A percentile compares a stretch with the other conserved stretches of the same genome.
phyloP scores from a whole-genome alignment of 257 asterid genomes.

The Ajuga chamaepitys region DNA sequence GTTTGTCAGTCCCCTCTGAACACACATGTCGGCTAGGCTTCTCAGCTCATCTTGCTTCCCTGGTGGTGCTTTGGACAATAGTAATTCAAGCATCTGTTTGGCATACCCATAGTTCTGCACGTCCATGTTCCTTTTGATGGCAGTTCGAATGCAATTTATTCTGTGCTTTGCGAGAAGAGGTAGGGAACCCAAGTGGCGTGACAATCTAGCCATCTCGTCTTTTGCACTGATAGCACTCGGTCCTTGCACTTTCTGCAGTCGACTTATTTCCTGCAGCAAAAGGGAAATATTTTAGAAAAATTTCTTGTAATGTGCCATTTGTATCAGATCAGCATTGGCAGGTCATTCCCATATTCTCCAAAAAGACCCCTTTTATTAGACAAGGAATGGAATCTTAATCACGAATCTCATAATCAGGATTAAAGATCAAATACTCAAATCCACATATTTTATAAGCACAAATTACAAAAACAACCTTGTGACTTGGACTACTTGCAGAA shows the following conservation, averaged over 20 bases:
- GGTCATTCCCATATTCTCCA: not conserved
- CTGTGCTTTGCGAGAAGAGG: slow-evolving; percentile 97
- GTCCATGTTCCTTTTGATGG: slow-evolving; percentile 96
- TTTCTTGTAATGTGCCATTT: not conserved
- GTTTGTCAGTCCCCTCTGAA: slow-evolving; percentile 81
- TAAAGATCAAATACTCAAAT: not conserved
- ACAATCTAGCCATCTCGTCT: slow-evolving; percentile 94
- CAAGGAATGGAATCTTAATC: not conserved
- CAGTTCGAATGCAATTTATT: slow-evolving; percentile 88
- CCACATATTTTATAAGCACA: not conserved
- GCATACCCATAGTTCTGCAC: slow-evolving; percentile 91
- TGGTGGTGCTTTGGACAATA: slow-evolving; percentile 85
- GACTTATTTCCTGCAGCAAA: slow-evolving; percentile 65
- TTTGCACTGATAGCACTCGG: slow-evolving; percentile 96
- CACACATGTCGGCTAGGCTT: slow-evolving; percentile 87
- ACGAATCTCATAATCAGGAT: not conserved
- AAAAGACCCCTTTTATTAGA: no score
- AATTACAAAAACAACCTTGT: no score
- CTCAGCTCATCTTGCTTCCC: slow-evolving; percentile 95
- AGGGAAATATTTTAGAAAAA: not conserved
- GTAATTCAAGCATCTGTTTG: slow-evolving; percentile 94
- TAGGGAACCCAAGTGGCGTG: slow-evolving; percentile 93
- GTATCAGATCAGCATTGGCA: not conserved
- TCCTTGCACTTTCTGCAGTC: slow-evolving; percentile 94
- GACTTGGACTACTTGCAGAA: no score